phyloP scores from a whole-genome alignment of 306 rosid species.

The Sicyos baderoa region DNA sequence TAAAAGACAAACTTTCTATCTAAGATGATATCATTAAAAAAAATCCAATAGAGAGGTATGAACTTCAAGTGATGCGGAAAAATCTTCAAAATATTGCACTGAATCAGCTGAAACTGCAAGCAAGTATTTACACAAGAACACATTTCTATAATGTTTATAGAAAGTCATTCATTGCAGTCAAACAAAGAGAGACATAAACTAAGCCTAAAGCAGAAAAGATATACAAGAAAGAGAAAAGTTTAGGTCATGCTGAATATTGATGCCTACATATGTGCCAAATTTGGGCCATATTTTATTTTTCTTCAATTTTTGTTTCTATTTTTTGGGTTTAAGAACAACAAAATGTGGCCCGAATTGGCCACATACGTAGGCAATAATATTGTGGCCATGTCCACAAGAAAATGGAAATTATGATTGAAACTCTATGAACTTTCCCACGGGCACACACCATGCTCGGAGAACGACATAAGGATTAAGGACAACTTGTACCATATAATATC shows the following conservation, averaged over 20 bases:
- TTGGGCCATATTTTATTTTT: no score
- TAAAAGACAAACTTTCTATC: neutral
- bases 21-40: neutral
- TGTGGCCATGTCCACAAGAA: neutral
- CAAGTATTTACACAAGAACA: neutral
- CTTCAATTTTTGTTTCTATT: no score
- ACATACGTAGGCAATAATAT: no score
- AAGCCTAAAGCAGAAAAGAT: neutral
- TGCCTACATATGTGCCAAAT: no score
- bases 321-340: no score
- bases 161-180: neutral
- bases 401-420: neutral
- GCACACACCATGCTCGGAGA: neutral
- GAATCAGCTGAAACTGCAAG: slow-evolving; percentile 7
- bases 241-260: no score
- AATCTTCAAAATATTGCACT: neutral
- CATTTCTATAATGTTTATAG: neutral
- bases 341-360: no score
- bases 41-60: neutral
- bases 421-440: neutral
- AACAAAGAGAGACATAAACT: neutral
- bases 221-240: neutral
- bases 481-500: neutral
- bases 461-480: neutral
- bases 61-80: neutral